These are phyloP conservation scores for Pythium utonaiense DNA, from an alignment of 352 stramenopile species.

Conservation along the genomic window DNA sequence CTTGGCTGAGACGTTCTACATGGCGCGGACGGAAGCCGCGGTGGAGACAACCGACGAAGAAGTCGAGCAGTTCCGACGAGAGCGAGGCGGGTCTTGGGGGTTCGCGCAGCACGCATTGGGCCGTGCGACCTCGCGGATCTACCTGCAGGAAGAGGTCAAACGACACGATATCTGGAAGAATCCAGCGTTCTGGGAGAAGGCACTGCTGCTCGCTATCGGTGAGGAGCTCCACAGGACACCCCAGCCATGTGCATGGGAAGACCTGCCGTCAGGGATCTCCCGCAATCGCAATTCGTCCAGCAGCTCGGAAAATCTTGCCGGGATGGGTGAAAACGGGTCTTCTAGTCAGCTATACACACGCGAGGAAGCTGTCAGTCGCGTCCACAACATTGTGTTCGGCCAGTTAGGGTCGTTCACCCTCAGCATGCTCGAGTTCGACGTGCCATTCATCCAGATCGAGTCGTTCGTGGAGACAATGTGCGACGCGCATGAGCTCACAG, in stretches of 20 bases:
- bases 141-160: constrained; percentile 83
- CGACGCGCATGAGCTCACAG: constrained; percentile 79
- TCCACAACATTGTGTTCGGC: constrained; percentile 88
- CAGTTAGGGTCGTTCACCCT: constrained; percentile 83
- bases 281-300: constrained; percentile 4
- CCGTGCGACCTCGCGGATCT: constrained; percentile 56
- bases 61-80: constrained; percentile 20
- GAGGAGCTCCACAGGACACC: constrained; percentile 81
- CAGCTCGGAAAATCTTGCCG: constrained; percentile 4
- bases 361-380: constrained; percentile 75
- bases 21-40: constrained; percentile 10
- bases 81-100: constrained; percentile 28
- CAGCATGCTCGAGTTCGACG: constrained; percentile 87
- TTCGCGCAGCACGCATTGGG: constrained; percentile 27
- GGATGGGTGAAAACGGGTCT: neutral
- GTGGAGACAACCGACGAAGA: constrained; percentile 11
- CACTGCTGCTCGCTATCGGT: constrained; percentile 71
- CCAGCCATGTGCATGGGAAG: constrained; percentile 74
- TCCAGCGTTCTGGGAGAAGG: constrained; percentile 85
- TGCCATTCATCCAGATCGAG: constrained; percentile 72
- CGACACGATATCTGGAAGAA: constrained; percentile 84
- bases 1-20: constrained; percentile 80
- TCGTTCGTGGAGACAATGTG: constrained; percentile 88
- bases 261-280: constrained; percentile 42
- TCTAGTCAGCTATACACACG: constrained; percentile 32